Conservation (phyloP, 176 grass and related monocot genomes). For the Paspalum vaginatum region DNA sequence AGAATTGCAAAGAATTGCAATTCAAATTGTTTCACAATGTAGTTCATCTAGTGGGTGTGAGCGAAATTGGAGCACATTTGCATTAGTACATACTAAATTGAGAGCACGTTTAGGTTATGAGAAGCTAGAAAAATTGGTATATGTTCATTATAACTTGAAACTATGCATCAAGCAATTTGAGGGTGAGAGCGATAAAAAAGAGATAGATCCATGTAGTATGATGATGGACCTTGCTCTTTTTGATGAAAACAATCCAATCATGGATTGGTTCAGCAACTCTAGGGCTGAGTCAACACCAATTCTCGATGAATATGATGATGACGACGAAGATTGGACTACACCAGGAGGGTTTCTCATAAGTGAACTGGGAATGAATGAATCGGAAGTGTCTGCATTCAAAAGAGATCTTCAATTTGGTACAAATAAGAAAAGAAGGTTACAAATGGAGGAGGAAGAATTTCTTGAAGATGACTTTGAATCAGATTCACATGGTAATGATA, state of each 20-base stretch:
- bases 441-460: too few relatives aligned
- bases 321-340: too few relatives aligned
- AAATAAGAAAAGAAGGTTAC: too few relatives aligned
- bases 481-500: too few relatives aligned
- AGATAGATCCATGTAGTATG: neutral
- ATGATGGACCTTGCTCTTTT: too few relatives aligned
- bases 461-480: too few relatives aligned
- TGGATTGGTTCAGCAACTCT: too few relatives aligned
- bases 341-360: neutral
- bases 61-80: constrained; percentile 25
- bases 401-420: too few relatives aligned
- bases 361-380: neutral
- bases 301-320: too few relatives aligned
- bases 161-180: neutral
- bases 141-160: constrained; percentile 30
- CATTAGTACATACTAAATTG: constrained; percentile 23
- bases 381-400: too few relatives aligned
- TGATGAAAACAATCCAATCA: too few relatives aligned
- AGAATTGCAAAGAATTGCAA: neutral
- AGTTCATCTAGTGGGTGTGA: constrained; percentile 28
- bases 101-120: neutral
- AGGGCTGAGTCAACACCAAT: too few relatives aligned
- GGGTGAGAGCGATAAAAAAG: neutral
- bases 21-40: neutral
- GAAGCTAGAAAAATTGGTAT: constrained; percentile 33